Evolutionary conservation across 2,329 filamentous ascomycete species (phyloP), one percentile per base, ranked within the genome.

Genomic region (Lachnellula subtilissima): DNA sequence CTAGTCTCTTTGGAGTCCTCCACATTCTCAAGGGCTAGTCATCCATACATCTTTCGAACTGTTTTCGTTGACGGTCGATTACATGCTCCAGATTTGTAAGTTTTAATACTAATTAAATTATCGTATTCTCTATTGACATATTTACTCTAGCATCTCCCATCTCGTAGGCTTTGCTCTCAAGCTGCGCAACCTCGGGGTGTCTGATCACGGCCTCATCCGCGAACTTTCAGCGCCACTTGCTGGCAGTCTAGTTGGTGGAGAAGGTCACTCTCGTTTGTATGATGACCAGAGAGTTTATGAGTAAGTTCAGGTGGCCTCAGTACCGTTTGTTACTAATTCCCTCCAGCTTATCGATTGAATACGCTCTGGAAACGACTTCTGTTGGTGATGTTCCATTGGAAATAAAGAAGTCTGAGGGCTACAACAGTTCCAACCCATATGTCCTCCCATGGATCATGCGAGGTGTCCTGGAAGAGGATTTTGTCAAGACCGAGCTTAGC

Each of bases 391-490:
- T 76, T 9, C 68, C 75, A 2, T 76, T 85, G 25, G 72, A 77
- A 53, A 73, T 85, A 48, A 75, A 78, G 59, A 76, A 78, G 60
- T 79, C 80, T 58, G 76, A 78, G 53, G 66, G 70, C 8, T 65
- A 61, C 64, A 83, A 28, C 67, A 81, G 55, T 75, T 54, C 86
- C 15, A 97, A 97, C 66, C 93, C 93, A 0, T 97, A 93, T 68
- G 87, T 94, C 54, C 76, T 99, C 14, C 94, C 94, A 0, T 99
- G 95, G 86, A 93, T 94, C 37, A 94, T 99, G 86, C 84, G 94
- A 7, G 94, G 94, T 0, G 75, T 99, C 55, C 75, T 99, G 2
- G 94, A 97, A 70, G 94, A 99, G 71, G 88, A 94, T 17, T 85
- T 91, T 66, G 93, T 97, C 23, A 91, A 88, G 71, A 89, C 84